Evolutionary conservation across 169 alveolate genomes (phyloP), one percentile per base, ranked within the genome.

Genomic region (Plasmodium sp.): DNA sequence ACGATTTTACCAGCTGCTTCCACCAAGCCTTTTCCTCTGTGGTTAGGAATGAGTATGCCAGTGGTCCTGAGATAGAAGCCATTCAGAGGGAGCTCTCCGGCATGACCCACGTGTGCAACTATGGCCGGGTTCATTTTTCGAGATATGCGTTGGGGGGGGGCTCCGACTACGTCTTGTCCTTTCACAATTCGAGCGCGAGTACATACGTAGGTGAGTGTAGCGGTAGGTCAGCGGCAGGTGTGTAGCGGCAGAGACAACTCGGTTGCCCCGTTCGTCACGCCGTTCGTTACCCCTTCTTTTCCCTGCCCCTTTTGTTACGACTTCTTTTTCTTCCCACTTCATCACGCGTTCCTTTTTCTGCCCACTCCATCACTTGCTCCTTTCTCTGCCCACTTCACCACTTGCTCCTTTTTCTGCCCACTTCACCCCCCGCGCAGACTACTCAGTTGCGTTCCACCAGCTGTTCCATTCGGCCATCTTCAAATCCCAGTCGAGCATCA

Each of bases 31-130:
- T 88, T 10, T 72, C 94, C 39, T 33, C 81, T 36, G 33, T 67
- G 7, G 9, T 88, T 43, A 56, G 41, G 67, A 58, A 62, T n/a
- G 36, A 16, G 33, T 88, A 88, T 80, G 14, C 7, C 22, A 80
- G 31, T 88, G 5, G 16, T 5, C 16, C 10, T 1, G 90, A 88
- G 18, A 71, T 88, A 58, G 84, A 27, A 43, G 54, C 12, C 5
- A 43, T 56, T 14, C 91, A 72, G 33, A 79, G 54, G 33, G 82
- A 62, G 0, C 34, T 88, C 72, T 27, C 51, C 12, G 83, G 34
- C 34, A 73, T 88, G 83, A 48, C 31, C 3, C 71, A 16, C 14
- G 83, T 88, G 43, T 88, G 91, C 62, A 88, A 88, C 83, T 54
- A 88, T 88, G 79, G 71, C 27, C 81, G 73, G 41, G 58, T 79